phyloP scores from a whole-genome alignment of 306 rosid species.

The Fagus crenata region DNA sequence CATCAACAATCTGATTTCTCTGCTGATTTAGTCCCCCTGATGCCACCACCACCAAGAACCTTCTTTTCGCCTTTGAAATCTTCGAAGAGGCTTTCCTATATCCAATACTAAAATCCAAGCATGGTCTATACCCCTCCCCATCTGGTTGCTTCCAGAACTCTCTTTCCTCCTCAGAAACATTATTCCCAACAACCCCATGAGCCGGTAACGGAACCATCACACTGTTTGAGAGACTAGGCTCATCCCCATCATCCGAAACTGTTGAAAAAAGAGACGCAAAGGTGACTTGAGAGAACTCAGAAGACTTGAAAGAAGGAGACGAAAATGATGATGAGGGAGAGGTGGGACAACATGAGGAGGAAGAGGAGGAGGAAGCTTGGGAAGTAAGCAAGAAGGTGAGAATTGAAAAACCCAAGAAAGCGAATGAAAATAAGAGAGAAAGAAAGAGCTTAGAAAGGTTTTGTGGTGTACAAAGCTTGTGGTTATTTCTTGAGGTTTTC shows the following conservation, averaged over 20 bases:
- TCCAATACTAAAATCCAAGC: slow-evolving; percentile 46
- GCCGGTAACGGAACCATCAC: slow-evolving; percentile 48
- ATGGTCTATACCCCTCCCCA: slow-evolving; percentile 42
- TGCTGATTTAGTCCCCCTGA: slow-evolving; percentile 65
- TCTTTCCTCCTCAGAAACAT: slow-evolving; percentile 36
- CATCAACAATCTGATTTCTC: slow-evolving; percentile 61
- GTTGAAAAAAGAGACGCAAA: slow-evolving; percentile 26
- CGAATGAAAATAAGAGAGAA: slow-evolving; percentile 39
- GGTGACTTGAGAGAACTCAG: slow-evolving; percentile 10
- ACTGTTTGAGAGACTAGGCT: slow-evolving; percentile 23
- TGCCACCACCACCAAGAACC: slow-evolving; percentile 55
- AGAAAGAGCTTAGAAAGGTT: slow-evolving; percentile 35
- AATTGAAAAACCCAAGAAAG: slow-evolving; percentile 36
- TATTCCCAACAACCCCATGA: slow-evolving; percentile 30
- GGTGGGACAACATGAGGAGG: slow-evolving; percentile 6
- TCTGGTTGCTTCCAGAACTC: slow-evolving; percentile 62
- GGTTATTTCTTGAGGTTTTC: slow-evolving; percentile 21
- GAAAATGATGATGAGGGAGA: slow-evolving; percentile 14
- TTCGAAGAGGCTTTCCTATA: slow-evolving; percentile 35
- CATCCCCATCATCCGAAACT: slow-evolving; percentile 3
- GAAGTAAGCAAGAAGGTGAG: slow-evolving; percentile 27
- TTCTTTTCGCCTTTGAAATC: slow-evolving; percentile 44
- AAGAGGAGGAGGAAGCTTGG: not conserved
- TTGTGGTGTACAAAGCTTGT: slow-evolving; percentile 15
- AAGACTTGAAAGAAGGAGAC: not conserved